A percentile compares a stretch with the other conserved stretches of the same genome.
Conservation (phyloP, 805 yeast species). For the Candida silvicultrix region DNA sequence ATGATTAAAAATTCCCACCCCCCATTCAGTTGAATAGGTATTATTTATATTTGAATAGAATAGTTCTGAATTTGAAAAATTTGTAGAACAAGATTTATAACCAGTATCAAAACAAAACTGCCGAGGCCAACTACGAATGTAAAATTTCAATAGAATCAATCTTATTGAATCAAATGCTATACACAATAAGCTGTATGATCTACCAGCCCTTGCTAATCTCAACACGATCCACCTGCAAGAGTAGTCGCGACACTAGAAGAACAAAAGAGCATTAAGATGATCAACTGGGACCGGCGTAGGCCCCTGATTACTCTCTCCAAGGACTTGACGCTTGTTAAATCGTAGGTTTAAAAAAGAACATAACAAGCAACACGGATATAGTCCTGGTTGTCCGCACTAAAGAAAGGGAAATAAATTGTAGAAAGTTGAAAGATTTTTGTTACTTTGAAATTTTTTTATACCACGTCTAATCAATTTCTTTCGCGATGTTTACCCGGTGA, state of each 20-base stretch:
- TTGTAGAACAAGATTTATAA: not conserved
- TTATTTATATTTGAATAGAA: not conserved
- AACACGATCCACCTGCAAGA: conserved; percentile 32
- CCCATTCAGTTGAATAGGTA: not conserved
- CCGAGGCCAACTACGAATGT: too few species aligned
- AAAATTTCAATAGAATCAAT: not conserved
- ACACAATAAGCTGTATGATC: conserved; percentile 41
- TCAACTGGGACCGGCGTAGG: conserved; percentile 21
- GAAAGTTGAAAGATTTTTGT: conserved; percentile 1
- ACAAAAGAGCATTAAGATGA: conserved; percentile 68
- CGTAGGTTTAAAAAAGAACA: conserved; percentile 27
- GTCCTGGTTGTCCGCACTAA: conserved; percentile 73
- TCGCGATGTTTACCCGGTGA: not conserved
- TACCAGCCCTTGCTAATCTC: conserved; percentile 57
- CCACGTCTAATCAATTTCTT: not conserved
- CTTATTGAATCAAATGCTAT: not conserved
- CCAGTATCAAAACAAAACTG: too few species aligned
- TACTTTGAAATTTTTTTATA: conserved; percentile 5
- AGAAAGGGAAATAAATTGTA: conserved; percentile 8
- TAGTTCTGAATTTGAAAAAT: not conserved
- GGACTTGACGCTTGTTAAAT: conserved; percentile 59
- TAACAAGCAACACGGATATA: conserved; percentile 66
- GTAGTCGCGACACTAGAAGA: conserved; percentile 25
- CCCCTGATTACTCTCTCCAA: conserved; percentile 47
- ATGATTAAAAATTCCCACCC: too few species aligned